Evolutionary conservation across 139 green algal genomes (phyloP).

Genomic region (Chlorokybus atmophyticus): DNA sequence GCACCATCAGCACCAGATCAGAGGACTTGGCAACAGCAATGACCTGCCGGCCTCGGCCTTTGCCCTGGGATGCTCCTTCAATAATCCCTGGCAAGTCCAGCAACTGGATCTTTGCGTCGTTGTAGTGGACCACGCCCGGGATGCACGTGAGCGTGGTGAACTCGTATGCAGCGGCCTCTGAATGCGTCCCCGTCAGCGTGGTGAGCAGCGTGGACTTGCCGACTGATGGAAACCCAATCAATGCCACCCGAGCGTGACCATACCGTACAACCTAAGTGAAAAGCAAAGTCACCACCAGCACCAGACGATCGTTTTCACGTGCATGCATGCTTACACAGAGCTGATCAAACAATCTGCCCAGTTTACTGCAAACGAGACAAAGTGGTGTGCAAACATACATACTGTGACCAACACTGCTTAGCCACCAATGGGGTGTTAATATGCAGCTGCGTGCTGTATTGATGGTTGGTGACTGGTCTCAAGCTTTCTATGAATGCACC

Average conservation of each 20-base stretch:
- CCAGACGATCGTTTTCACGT: too few species aligned
- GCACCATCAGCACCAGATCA: slow-evolving; percentile 96
- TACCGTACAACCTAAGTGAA: too few species aligned
- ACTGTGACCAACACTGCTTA: too few species aligned
- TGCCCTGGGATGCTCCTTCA: slow-evolving; percentile 87
- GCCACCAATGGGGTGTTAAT: too few species aligned
- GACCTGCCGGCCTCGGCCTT: slow-evolving; percentile 81
- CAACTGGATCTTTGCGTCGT: slow-evolving; percentile 98
- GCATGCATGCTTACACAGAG: too few species aligned
- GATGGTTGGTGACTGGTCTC: too few species aligned
- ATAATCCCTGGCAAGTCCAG: slow-evolving; percentile 99
- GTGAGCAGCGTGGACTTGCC: slow-evolving; percentile 97
- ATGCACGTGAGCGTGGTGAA: slow-evolving; percentile 99
- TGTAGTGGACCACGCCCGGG: slow-evolving; percentile 96
- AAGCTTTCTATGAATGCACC: too few species aligned
- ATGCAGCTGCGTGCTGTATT: too few species aligned
- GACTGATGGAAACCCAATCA: slow-evolving; percentile 78
- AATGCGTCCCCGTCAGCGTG: slow-evolving; percentile 55
- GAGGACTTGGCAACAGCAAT: slow-evolving; percentile 96
- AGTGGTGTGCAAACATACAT: too few species aligned
- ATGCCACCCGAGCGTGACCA: slow-evolving; percentile 79
- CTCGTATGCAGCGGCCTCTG: slow-evolving; percentile 79
- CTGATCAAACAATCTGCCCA: too few species aligned
- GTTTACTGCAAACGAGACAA: too few species aligned
- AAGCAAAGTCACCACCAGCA: too few species aligned